Evolutionary conservation across 768 basidiomycete genomes (phyloP), one percentile per base, ranked within the genome.

Genomic region (Termitomyces heimii): DNA sequence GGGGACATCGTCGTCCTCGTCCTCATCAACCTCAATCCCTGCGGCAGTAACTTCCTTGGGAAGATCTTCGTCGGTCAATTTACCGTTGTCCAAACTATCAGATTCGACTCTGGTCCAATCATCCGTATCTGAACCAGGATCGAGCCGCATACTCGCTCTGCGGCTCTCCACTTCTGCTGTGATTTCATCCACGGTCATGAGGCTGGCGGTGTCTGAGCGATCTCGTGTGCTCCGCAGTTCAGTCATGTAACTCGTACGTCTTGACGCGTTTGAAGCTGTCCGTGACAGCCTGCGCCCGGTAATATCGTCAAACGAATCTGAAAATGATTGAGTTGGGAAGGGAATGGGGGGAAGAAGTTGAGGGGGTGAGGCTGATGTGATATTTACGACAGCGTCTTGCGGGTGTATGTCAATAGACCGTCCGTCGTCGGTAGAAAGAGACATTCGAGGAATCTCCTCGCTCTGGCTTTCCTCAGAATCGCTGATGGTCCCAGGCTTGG

Each of bases 131-230:
- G 73, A 73, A 64, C 73, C 73, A 40, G 72, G 73, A 39, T 76
- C 75, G 18, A 74, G 62, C 12, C 66, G 73, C 63, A 75, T 78
- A 63, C 81, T 84, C 53, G 79, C 82, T 57, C 82, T 73, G 37
- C 83, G 76, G 64, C 85, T 92, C 65, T 84, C 96, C 8, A 99
- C 90, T 66, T 96, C 90, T 10, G 93, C 94, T 0, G 97, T 98
- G 65, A 99, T 97, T 72, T 99, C 94, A 66, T 99, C 96, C 24
- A 99, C 92, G 0, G 96, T 99, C 71, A 98, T 80, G 65, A 98
- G 73, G 63, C 91, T 94, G 4, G 92, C 92, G 8, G 93, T 92
- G 66, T 96, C 94, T 0, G 89, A 90, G 39, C 82, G 78, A 65
- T 97, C 93, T 22, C 89, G 84, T 68, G 85, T 90, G 69, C 84